Evolutionary conservation across 768 basidiomycete species (phyloP), one percentile per base, ranked within the genome.

Genomic region (Suillus plorans): DNA sequence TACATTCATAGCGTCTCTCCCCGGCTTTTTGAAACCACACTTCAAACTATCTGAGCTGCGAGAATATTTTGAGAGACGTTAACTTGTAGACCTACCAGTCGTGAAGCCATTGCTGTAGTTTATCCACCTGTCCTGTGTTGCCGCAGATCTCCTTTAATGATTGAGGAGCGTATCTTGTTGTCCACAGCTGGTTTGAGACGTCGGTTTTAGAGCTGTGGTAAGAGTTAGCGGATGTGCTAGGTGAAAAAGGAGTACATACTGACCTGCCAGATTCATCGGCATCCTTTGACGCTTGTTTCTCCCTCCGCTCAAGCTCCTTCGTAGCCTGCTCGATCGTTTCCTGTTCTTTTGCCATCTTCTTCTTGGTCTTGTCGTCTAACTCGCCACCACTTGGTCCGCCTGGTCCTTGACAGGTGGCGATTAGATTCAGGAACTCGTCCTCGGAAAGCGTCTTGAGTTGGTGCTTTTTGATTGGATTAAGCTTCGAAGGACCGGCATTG

Each of bases 101-200:
- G 41, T 86, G 82, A 25, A 99, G 78, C 97, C 97, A 99, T 41
- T 80, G 80, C 62, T 89, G 88, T 4, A 99, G 78, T 71, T 94
- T 95, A 77, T 99, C 96, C 1, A 99, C 90, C 62, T 88, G 85
- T 0, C 86, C 84, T 77, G 98, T 99, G 80, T 99, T 99, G 9
- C 97, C 97, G 66, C 96, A 98, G 20, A 99, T 86, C 63, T 99
- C 95, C 70, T 92, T 95, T 63, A 95, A 68, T 3, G 82, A 84
- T 67, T 89, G 87, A 1, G 97, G 97, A 0, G 97, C 97, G 73
- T 99, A 99, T 12, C 95, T 88, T 39, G 89, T 90, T 45, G 97
- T 98, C 97, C 97, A 99, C 1, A 99, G 81, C 73, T 97, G 94
- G 3, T 84, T 82, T 1, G 80, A 80, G 3, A 81, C 77, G 68